Base-by-base conservation (phyloP, 2,329 filamentous ascomycete genomes). In the Alternaria longipes region DNA sequence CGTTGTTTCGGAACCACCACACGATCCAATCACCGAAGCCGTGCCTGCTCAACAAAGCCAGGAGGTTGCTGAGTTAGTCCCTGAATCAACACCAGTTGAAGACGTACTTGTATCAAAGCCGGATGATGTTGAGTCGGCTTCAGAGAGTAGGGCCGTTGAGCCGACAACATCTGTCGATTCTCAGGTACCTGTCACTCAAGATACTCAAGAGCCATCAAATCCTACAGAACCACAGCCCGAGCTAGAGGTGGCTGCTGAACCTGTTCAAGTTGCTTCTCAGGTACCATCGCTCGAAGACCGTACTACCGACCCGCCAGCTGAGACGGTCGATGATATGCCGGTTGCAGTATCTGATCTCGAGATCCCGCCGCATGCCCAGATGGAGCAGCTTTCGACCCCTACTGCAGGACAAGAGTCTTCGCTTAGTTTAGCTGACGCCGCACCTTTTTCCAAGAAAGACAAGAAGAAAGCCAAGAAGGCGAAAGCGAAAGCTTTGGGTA, bases 391-490 rank as follows among this genome's bases (percentile, higher is more conserved):
- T 30, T 11, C 42, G 2, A 42, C 20, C n/a, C 41, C 58, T 30
- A 20, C 2, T 3, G 41, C 36, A 26, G 52, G 60, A 28, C 38
- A 46, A 22, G 57, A 61, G n/a, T 40, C 16, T 8, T 20, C 44
- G 8, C 20, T 53, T 12, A 36, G 49, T 6, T 40, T 66, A 34
- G 63, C 53, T 6, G 53, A 50, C 8, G 38, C 49, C 54, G 38
- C 56, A 32, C 28, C 56, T 12, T 11, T 64, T 9, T 68, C 67
- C 1, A 74, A 73, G 58, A 72, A 74, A 34, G 70, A 71, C 9
- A 73, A 68, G 66, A 75, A 76, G 58, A 74, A 75, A 51, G 66
- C 61, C 1, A 75, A 73, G 68, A 75, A 74, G 46, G 59, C 62
- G 8, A 74, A 72, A 44, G 54, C 40, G 9, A 72, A 68, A 47